Conservation (phyloP, 1,284 basidiomycete species). For the Amylostereum chailletii region DNA sequence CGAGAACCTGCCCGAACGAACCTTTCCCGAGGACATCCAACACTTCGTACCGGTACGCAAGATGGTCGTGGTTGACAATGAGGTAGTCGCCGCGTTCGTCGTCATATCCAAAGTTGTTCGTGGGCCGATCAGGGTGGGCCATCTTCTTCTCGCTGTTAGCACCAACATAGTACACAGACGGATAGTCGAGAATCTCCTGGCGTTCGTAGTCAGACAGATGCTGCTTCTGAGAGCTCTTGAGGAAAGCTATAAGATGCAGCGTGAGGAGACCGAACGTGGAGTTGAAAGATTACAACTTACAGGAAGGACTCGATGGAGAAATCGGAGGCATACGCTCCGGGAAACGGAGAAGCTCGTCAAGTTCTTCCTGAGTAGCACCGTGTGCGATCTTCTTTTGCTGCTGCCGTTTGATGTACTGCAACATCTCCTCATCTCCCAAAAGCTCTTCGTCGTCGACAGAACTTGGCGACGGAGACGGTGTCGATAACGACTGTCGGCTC, state of each 20-base stretch:
- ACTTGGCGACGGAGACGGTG: constrained; percentile 71
- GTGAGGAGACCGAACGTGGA: constrained; percentile 8
- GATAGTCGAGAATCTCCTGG: constrained; percentile 87
- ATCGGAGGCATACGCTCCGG: constrained; percentile 81
- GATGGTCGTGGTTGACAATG: constrained; percentile 85
- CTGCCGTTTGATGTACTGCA: constrained; percentile 86
- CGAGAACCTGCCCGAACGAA: constrained; percentile 95
- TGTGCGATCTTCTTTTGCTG: constrained; percentile 82
- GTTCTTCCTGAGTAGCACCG: constrained; percentile 77
- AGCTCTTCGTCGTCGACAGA: constrained; percentile 85
- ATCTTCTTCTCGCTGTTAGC: constrained; percentile 74
- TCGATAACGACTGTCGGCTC: constrained; percentile 68
- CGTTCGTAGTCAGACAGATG: constrained; percentile 81
- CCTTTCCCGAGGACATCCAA: constrained; percentile 92
- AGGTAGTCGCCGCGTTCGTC: constrained; percentile 98
- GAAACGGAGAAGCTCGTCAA: constrained; percentile 87
- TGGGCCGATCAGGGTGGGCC: constrained; percentile 62
- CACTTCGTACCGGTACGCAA: constrained; percentile 94
- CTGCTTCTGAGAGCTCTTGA: constrained; percentile 53
- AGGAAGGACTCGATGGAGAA: constrained; percentile 58
- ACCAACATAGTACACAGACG: constrained; percentile 81
- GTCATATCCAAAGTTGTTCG: constrained; percentile 95
- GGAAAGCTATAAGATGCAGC: constrained; percentile 35
- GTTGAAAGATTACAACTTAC: constrained; percentile 34
- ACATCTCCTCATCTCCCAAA: constrained; percentile 94